Percentiles rank a stretch among this genome's conserved stretches.
These are phyloP conservation scores for Kwoniella europaea DNA, from an alignment of 768 basidiomycete species.

Conservation along the genomic window DNA sequence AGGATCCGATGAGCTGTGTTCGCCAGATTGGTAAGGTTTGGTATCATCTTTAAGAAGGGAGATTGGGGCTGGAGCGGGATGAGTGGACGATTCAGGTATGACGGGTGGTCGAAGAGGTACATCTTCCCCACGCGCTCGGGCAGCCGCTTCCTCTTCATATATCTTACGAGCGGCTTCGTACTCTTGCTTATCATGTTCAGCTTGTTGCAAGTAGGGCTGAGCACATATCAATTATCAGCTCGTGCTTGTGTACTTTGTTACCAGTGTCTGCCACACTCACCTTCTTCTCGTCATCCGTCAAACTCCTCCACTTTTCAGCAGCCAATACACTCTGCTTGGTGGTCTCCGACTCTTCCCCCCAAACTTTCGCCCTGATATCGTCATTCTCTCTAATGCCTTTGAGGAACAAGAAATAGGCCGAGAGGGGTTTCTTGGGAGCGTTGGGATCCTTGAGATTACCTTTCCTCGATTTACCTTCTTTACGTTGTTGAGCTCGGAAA, in stretches of 20 bases:
- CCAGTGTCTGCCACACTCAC: constrained; percentile 60
- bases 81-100: constrained; percentile 59
- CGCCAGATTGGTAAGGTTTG: constrained; percentile 6
- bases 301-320: constrained; percentile 87
- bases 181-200: constrained; percentile 92
- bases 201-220: constrained; percentile 89
- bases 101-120: constrained; percentile 75
- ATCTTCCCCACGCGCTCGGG: constrained; percentile 48
- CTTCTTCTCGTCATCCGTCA: constrained; percentile 92
- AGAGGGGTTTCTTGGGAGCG: constrained; percentile 92
- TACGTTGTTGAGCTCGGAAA: constrained; percentile 88
- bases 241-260: background rate
- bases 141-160: constrained; percentile 71
- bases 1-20: constrained; percentile 15
- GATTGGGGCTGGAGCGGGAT: background rate
- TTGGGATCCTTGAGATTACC: constrained; percentile 97
- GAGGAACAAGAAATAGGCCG: constrained; percentile 93
- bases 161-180: constrained; percentile 83
- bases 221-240: constrained; percentile 9
- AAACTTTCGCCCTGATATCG: constrained; percentile 74
- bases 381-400: constrained; percentile 84
- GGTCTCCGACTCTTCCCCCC: constrained; percentile 88
- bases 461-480: constrained; percentile 88
- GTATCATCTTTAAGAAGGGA: constrained; percentile 8
- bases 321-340: constrained; percentile 93